Base-by-base conservation (phyloP, 495 filamentous ascomycete species). In the Poronia punctata region DNA sequence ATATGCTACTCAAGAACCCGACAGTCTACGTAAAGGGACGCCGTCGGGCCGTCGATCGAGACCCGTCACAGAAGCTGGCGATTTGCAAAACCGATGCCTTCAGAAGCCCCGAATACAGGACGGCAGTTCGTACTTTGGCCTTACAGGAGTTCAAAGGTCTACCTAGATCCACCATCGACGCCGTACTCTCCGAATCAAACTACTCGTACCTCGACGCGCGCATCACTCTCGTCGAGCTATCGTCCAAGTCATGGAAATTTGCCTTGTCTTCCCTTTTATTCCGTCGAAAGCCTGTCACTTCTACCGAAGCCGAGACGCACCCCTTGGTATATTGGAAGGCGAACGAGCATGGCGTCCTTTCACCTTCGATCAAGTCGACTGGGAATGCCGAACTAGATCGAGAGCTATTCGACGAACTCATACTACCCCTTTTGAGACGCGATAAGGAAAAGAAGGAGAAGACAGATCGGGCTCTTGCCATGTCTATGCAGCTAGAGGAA, bases 131-230 rank as follows among this genome's bases (percentile, higher is more conserved):
- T 56, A 48, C 53, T 21, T 49, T 71, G 24, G 72, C 70, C 10
- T 70, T 66, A 52, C 83, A 86, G 31, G 92, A 98, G 57, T 98
- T 95, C 68, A 84, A 79, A 47, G 77, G 75, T 15, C 65, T 97
- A 9, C 82, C 82, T 23, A 77, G 74, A 38, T 89, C 86, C 30
- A 78, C 86, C 3, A 81, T 97, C 49, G 80, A 85, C 27, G 89
- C 82, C 6, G 88, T 98, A 2, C 71, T 98, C 32, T 90, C 89
- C 16, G 92, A 98, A 57, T 75, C 75, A 50, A 98, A 98, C 57
- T 84, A 83, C 59, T 87, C 80, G 21, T 97, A 97, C 53, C 71
- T 78, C 3, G 75, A 79, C n/a, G 80, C 86, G 3, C 73, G 88
- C 22, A 76, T 78, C 25, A 85, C 76, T 0, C 74, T 98, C 10